Percentiles rank a stretch among this genome's conserved stretches.
These are phyloP conservation scores for Iberis pinnata DNA, from an alignment of 345 rosid species.

Conservation along the genomic window DNA sequence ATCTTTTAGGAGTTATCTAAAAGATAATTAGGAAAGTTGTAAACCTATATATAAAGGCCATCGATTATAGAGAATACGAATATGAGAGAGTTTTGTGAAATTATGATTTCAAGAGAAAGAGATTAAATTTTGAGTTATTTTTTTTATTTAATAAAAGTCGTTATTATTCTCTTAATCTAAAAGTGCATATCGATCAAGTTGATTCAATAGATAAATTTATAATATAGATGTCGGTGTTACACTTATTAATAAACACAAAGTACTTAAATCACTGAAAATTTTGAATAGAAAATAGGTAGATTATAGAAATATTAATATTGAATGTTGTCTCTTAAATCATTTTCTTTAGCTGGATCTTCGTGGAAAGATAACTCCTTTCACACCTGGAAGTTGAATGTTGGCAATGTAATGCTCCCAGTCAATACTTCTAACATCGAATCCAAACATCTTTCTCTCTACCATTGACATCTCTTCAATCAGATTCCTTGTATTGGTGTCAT, in stretches of 20 bases:
- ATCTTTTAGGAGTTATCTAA: too few species aligned
- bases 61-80: too few species aligned
- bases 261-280: neutral
- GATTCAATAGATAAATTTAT: too few species aligned
- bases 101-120: too few species aligned
- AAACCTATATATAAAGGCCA: too few species aligned
- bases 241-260: neutral
- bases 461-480: conserved; percentile 25
- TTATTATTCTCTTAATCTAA: too few species aligned
- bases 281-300: neutral
- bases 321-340: neutral
- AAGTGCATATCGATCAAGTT: too few species aligned
- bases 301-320: neutral
- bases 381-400: conserved; percentile 33
- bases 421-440: conserved; percentile 26
- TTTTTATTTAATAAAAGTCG: too few species aligned
- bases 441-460: conserved; percentile 33
- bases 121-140: too few species aligned
- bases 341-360: neutral
- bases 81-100: too few species aligned
- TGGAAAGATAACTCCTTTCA: neutral
- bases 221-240: neutral
- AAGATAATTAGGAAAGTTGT: too few species aligned
- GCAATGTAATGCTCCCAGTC: conserved; percentile 37
- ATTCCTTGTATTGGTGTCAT: conserved; percentile 27